Evolutionary conservation across 73 alveolate genomes (phyloP).

Genomic region (Loxodes magnus): DNA sequence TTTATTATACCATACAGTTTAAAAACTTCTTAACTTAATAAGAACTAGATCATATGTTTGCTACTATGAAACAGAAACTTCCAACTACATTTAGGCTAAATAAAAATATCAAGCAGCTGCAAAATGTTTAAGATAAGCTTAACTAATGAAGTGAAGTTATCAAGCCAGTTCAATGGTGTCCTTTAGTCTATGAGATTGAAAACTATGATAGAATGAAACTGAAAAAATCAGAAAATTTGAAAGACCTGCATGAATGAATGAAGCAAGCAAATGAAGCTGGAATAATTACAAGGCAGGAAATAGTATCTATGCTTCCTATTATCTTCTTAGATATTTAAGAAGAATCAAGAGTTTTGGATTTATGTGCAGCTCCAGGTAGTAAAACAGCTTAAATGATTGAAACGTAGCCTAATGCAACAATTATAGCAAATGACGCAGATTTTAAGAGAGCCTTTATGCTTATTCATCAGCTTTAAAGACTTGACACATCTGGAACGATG

Average conservation of each 20-base stretch:
- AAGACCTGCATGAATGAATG: slow-evolving; percentile 67
- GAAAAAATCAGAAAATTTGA: slow-evolving; percentile 61
- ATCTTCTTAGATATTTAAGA: slow-evolving; percentile 68
- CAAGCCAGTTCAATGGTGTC: too few species aligned
- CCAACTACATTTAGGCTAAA: too few species aligned
- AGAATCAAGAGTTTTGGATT: slow-evolving; percentile 64
- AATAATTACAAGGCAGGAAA: slow-evolving; percentile 85
- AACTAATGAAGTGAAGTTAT: too few species aligned
- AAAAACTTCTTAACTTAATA: too few species aligned
- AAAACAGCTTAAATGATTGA: slow-evolving; percentile 95
- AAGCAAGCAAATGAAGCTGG: slow-evolving; percentile 83
- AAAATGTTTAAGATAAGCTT: too few species aligned
- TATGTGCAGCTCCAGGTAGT: slow-evolving; percentile 99
- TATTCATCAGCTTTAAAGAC: slow-evolving; percentile 82
- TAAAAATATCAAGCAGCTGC: too few species aligned
- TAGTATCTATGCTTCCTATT: slow-evolving; percentile 97
- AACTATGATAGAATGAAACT: slow-evolving; percentile 66
- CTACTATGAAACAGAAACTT: too few species aligned
- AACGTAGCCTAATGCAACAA: slow-evolving; percentile 55
- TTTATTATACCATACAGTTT: too few species aligned
- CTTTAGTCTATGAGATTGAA: too few species aligned
- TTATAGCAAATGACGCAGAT: slow-evolving; percentile 93
- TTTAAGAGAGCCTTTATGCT: slow-evolving; percentile 86
- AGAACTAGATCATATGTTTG: too few species aligned
- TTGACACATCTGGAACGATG: slow-evolving; percentile 70